Percentiles rank a stretch among this genome's conserved stretches.
Evolutionary conservation across 2,329 filamentous ascomycete species (phyloP).

Genomic region (Helotiales sp.): DNA sequence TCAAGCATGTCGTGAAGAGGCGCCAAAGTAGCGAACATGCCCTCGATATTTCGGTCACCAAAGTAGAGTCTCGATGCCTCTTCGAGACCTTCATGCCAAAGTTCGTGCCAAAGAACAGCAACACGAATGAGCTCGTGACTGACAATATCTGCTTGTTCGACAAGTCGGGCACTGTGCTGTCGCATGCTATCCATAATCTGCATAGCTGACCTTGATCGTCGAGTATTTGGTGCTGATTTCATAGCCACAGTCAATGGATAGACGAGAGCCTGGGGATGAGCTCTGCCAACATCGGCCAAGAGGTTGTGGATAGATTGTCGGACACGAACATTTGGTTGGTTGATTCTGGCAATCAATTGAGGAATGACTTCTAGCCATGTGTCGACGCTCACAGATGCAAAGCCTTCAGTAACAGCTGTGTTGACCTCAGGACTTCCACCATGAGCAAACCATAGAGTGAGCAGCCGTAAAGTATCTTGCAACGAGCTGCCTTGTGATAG

Average conservation of each 20-base stretch:
- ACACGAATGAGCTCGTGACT: slow-evolving; percentile 97
- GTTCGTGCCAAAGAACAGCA: slow-evolving; percentile 96
- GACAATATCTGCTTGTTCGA: slow-evolving; percentile 92
- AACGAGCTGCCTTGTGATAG: slow-evolving; percentile 89
- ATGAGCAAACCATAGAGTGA: slow-evolving; percentile 96
- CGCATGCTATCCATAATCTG: slow-evolving; percentile 99
- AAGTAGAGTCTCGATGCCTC: slow-evolving; percentile 97
- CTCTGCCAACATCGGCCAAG: slow-evolving; percentile 86
- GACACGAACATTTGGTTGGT: slow-evolving; percentile 87
- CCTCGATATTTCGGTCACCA: slow-evolving; percentile 94
- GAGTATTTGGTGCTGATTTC: slow-evolving; percentile 83
- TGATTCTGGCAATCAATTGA: slow-evolving; percentile 95
- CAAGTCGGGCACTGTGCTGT: slow-evolving; percentile 86
- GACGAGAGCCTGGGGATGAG: slow-evolving; percentile 93
- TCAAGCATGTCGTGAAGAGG: slow-evolving; percentile 92
- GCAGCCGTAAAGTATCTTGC: slow-evolving; percentile 87
- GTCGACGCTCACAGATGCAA: slow-evolving; percentile 89
- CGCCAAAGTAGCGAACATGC: slow-evolving; percentile 90
- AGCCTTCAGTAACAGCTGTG: slow-evolving; percentile 83
- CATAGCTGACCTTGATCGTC: slow-evolving; percentile 82
- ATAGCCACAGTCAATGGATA: slow-evolving; percentile 97
- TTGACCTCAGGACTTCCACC: slow-evolving; percentile 89
- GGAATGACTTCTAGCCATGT: slow-evolving; percentile 99
- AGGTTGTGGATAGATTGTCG: slow-evolving; percentile 90
- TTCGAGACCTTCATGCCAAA: slow-evolving; percentile 97